Base-by-base conservation (phyloP, 2,329 filamentous ascomycete species). In the Monosporascus sp. region DNA sequence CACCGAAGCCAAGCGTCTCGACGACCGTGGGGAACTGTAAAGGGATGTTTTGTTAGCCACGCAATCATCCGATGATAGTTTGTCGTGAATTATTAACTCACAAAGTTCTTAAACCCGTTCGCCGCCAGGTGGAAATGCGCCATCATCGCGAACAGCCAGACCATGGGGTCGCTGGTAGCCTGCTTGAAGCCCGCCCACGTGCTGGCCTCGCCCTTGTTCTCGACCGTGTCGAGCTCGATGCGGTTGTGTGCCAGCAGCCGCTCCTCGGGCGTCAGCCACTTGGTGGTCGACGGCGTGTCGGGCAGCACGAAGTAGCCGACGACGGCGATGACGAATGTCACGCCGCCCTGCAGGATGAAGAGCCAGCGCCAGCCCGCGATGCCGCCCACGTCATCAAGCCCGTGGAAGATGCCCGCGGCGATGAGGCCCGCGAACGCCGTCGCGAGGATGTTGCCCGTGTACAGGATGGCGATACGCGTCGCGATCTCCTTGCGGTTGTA, bases 401-500 rank as follows among this genome's bases (percentile, higher is more conserved):
- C 63, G 9, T 59, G 56, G 37, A 75, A 73, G 11, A 71, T 70
- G 8, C 66, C 71, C 5, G 71, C 67, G 8, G 71, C 68, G 49
- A 76, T 72, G n/a, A 75, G 61, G 17, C 71, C 71, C 0, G 66
- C 67, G 50, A 74, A 74, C 14, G 68, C 66, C 4, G 66, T 68
- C 17, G 71, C 67, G 19, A 72, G 58, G 26, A 71, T 68, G 51
- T 69, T 70, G 1, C 69, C 70, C 1, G 70, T 65, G 50, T 76
- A 75, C n/a, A 76, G 64, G 24, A 76, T 68, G 6, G 71, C 69
- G 48, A 34, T 34, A 11, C 31, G 31, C 31, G 31, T 34, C 27
- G 68, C 62, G 24, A 75, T 59, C 60, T 73, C 71, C 61, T 77
- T 74, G 46, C 75, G 69, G 3, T 76, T 80, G 64, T 81, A 82